A percentile compares a stretch with the other conserved stretches of the same genome.
Conservation (phyloP, 2,329 filamentous ascomycete genomes). For the Epichloe gansuensis region DNA sequence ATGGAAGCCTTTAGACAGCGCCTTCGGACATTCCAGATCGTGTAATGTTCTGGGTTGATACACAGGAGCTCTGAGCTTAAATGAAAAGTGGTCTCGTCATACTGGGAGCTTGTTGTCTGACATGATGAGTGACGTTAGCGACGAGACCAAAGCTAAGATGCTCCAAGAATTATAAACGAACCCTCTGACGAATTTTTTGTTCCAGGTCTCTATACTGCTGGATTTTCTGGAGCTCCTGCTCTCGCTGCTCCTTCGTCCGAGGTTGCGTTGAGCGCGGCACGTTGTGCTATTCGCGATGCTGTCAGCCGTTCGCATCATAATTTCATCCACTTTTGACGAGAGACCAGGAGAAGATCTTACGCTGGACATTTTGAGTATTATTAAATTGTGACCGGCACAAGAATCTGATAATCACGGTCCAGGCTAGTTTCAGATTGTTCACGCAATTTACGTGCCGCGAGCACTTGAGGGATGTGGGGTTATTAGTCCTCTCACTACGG, state of each 20-base stretch:
- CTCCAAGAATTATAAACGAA: background rate
- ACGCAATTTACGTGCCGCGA: too few relatives aligned
- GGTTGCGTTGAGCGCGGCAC: slow-evolving; percentile 50
- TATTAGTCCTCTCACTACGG: too few relatives aligned
- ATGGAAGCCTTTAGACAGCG: slow-evolving; percentile 44
- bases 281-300: slow-evolving; percentile 35
- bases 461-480: too few relatives aligned
- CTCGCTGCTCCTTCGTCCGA: slow-evolving; percentile 52
- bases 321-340: background rate
- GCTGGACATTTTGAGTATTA: background rate
- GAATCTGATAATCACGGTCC: too few relatives aligned
- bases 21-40: slow-evolving; percentile 81
- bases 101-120: background rate
- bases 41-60: slow-evolving; percentile 81
- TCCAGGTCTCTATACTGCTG: slow-evolving; percentile 58
- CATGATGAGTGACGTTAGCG: background rate
- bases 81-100: slow-evolving; percentile 5
- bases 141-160: background rate
- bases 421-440: too few relatives aligned
- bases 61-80: slow-evolving; percentile 51
- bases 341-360: background rate
- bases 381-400: too few relatives aligned
- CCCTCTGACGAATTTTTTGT: slow-evolving; percentile 37
- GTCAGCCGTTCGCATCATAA: background rate
- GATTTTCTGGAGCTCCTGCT: slow-evolving; percentile 61